phyloP scores from a whole-genome alignment of 352 stramenopile genomes.

The Phytophthora crassamura region DNA sequence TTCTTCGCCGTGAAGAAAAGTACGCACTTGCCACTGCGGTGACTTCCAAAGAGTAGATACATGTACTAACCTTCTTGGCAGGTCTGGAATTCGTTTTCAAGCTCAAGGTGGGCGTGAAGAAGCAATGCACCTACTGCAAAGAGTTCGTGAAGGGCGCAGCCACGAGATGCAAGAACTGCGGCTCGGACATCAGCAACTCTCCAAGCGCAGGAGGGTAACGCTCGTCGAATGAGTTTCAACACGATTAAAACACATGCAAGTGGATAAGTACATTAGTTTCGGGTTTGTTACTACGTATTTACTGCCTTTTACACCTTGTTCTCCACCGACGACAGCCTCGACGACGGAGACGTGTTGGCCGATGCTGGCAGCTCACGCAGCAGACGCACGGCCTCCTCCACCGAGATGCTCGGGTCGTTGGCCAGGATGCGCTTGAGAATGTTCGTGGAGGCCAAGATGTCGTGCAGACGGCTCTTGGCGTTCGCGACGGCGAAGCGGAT shows the following conservation, averaged over 20 bases:
- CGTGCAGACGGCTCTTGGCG: constrained; percentile 48
- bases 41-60: neutral
- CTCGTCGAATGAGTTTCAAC: neutral
- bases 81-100: constrained; percentile 69
- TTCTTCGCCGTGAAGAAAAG: constrained; percentile 80
- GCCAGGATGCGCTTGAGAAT: constrained; percentile 53
- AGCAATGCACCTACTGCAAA: constrained; percentile 71
- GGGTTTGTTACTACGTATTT: neutral
- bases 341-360: constrained; percentile 31
- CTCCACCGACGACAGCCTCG: constrained; percentile 23
- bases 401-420: constrained; percentile 32
- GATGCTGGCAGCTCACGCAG: constrained; percentile 26
- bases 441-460: constrained; percentile 55
- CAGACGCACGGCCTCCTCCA: constrained; percentile 46
- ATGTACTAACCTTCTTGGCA: constrained; percentile 11
- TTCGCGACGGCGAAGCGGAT: constrained; percentile 55
- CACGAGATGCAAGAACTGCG: constrained; percentile 47
- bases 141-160: constrained; percentile 73
- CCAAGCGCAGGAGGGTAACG: constrained; percentile 7
- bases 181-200: constrained; percentile 28
- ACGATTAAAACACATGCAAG: neutral
- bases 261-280: constrained; percentile 10
- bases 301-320: constrained; percentile 23
- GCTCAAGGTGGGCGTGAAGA: constrained; percentile 66
- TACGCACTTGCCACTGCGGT: constrained; percentile 12